Evolutionary conservation across 148 eudicot genomes (phyloP).

Genomic region (Polygonum aviculare): DNA sequence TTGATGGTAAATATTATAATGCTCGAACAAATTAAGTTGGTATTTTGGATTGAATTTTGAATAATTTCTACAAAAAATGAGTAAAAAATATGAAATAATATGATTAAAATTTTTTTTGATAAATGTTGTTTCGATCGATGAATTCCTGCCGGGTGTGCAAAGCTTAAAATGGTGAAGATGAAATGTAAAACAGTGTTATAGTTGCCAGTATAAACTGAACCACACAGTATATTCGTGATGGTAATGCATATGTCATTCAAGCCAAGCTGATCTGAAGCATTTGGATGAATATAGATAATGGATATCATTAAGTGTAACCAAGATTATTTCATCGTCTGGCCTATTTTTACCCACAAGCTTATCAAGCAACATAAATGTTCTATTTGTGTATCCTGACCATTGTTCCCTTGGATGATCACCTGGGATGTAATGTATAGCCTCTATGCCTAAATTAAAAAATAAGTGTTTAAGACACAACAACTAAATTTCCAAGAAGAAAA

Average conservation of each 20-base stretch:
- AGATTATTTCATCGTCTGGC: slow-evolving; percentile 39
- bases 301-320: slow-evolving; percentile 33
- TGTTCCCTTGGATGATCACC: slow-evolving; percentile 17
- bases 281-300: slow-evolving; percentile 42
- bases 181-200: slow-evolving; percentile 34
- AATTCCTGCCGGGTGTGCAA: slow-evolving; percentile 45
- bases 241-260: slow-evolving; percentile 56
- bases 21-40: no score
- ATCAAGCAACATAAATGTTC: slow-evolving; percentile 33
- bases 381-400: slow-evolving; percentile 26
- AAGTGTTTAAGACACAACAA: no score
- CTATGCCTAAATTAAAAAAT: no score
- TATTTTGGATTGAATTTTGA: no score
- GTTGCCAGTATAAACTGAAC: slow-evolving; percentile 24
- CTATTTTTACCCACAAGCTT: slow-evolving; percentile 36
- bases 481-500: no score
- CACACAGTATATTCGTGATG: slow-evolving; percentile 37
- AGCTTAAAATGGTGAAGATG: slow-evolving; percentile 46
- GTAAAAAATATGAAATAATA: no score
- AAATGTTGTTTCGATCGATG: no score
- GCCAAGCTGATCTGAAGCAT: slow-evolving; percentile 82
- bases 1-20: no score
- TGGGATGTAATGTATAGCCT: slow-evolving; percentile 19
- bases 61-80: no score
- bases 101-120: no score